phyloP scores from a whole-genome alignment of 176 grass and related monocot species.

The Aegilops sharonensis region DNA sequence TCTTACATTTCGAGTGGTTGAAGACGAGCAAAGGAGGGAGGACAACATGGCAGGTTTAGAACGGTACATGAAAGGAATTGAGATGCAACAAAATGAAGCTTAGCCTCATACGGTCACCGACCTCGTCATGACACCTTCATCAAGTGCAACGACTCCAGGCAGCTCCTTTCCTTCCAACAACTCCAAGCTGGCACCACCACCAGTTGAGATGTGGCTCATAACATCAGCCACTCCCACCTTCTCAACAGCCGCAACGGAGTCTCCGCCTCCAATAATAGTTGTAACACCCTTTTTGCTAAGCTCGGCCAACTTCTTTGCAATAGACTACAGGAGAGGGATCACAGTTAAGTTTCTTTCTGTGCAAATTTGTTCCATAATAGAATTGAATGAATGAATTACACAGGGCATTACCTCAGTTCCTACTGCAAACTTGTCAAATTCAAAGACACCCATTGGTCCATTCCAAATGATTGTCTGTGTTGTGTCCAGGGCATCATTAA shows the following conservation, averaged over 20 bases:
- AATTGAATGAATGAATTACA: background rate
- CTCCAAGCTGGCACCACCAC: conserved; percentile 78
- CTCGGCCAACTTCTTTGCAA: conserved; percentile 73
- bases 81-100: conserved; percentile 36
- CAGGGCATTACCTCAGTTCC: conserved; percentile 56
- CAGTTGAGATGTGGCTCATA: conserved; percentile 83
- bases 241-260: conserved; percentile 74
- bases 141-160: conserved; percentile 60
- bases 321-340: conserved; percentile 39
- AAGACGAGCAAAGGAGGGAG: background rate
- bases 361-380: background rate
- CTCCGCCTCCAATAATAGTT: conserved; percentile 79
- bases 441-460: conserved; percentile 76
- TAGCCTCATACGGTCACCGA: conserved; percentile 53
- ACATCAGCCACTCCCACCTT: conserved; percentile 79
- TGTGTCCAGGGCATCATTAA: conserved; percentile 57
- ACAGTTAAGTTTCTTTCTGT: conserved; percentile 4
- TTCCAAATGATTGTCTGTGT: conserved; percentile 76
- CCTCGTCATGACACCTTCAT: conserved; percentile 31
- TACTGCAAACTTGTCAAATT: conserved; percentile 65
- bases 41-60: conserved; percentile 16
- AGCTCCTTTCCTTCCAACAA: conserved; percentile 78
- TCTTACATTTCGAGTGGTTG: conserved; percentile 34
- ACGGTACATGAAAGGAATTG: background rate
- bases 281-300: conserved; percentile 67